Evolutionary conservation across 768 basidiomycete species (phyloP).

Genomic region (Tylopilus felleus): DNA sequence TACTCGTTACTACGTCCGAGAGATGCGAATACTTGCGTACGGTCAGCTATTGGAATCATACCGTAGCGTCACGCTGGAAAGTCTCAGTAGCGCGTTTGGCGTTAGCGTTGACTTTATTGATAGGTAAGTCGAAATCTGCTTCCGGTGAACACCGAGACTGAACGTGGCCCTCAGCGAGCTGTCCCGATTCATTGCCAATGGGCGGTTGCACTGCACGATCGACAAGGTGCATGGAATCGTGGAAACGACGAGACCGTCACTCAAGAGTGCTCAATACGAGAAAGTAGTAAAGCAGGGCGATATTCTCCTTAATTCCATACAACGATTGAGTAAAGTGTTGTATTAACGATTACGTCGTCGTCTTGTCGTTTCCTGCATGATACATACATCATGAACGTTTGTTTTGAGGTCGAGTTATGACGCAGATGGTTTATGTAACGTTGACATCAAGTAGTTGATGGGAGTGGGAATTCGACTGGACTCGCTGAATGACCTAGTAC

Average conservation of each 20-base stretch:
- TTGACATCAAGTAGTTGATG: not conserved
- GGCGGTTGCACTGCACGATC: constrained; percentile 82
- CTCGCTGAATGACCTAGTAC: no score
- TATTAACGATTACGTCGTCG: constrained; percentile 32
- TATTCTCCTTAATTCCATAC: constrained; percentile 79
- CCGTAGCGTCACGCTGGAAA: constrained; percentile 83
- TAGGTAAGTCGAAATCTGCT: constrained; percentile 47
- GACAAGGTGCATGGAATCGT: constrained; percentile 95
- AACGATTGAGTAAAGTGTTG: constrained; percentile 88
- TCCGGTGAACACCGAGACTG: not conserved
- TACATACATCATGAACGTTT: not conserved
- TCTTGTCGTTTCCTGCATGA: not conserved
- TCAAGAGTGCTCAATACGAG: constrained; percentile 87
- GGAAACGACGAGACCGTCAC: constrained; percentile 76
- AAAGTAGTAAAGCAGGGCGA: constrained; percentile 93
- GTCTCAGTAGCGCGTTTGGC: constrained; percentile 83
- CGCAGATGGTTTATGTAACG: not conserved
- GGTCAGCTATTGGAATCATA: constrained; percentile 90
- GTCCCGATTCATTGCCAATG: constrained; percentile 85
- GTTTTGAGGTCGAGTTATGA: not conserved
- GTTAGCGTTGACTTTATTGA: constrained; percentile 88
- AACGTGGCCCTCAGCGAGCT: constrained; percentile 62
- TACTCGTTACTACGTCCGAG: constrained; percentile 85
- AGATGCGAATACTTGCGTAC: constrained; percentile 95
- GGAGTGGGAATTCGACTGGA: constrained; percentile 2